Conservation (phyloP, 2,329 filamentous ascomycete genomes). For the Neopestalotiopsis rosae region DNA sequence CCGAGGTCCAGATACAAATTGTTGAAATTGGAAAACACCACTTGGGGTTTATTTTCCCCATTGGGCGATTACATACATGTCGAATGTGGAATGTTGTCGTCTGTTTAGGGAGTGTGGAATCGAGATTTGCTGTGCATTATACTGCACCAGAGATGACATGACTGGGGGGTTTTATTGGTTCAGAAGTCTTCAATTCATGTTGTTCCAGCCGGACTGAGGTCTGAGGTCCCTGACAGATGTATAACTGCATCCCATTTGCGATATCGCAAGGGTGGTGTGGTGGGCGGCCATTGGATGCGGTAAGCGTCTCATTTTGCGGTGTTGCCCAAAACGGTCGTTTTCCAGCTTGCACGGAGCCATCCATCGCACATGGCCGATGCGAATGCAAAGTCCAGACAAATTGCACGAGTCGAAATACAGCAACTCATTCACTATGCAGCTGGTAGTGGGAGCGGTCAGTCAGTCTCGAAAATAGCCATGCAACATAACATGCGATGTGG, state of each 20-base stretch:
- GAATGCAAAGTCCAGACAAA: neutral
- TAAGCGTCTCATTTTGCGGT: conserved; percentile 11
- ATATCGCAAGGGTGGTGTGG: neutral
- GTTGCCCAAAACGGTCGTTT: conserved; percentile 6
- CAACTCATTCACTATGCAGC: neutral
- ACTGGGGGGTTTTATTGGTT: neutral
- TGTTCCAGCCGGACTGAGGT: no score
- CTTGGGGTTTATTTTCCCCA: neutral
- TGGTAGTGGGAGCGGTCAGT: no score
- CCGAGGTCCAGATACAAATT: neutral
- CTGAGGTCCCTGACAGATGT: no score
- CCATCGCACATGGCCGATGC: neutral
- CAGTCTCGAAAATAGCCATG: no score
- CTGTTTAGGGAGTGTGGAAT: neutral
- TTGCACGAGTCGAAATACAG: neutral
- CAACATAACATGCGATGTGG: neutral
- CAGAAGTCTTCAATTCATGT: neutral
- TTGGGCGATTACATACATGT: conserved; percentile 3
- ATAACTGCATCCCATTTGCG: neutral
- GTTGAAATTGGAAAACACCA: neutral
- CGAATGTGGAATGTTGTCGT: neutral
- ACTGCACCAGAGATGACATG: conserved; percentile 3
- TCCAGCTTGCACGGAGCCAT: conserved; percentile 4
- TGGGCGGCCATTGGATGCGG: neutral
- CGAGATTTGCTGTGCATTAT: neutral